These are phyloP conservation scores for Naumovozyma baii DNA, from an alignment of 805 yeast genomes.

Conservation along the genomic window DNA sequence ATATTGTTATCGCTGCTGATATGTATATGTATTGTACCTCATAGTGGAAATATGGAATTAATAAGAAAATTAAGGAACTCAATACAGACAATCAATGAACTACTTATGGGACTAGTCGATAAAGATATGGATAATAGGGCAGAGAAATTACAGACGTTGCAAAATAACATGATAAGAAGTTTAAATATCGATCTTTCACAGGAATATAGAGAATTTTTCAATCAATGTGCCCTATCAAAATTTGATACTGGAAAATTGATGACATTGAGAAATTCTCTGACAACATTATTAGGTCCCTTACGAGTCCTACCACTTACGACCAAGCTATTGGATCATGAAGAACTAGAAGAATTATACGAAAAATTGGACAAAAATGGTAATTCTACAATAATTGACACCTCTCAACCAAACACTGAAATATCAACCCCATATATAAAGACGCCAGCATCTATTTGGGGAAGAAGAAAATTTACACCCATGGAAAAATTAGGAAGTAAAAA, in stretches of 20 bases:
- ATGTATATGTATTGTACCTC: constrained; percentile 33
- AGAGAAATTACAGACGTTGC: constrained; percentile 15
- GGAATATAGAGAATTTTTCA: constrained; percentile 35
- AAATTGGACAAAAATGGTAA: constrained; percentile 1
- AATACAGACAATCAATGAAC: constrained; percentile 15
- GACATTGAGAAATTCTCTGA: constrained; percentile 35
- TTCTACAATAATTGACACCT: constrained; percentile 3
- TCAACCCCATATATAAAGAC: constrained; percentile 22
- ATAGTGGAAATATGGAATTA: constrained; percentile 32
- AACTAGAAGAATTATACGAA: constrained; percentile 12
- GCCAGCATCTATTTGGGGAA: neutral
- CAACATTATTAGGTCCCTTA: constrained; percentile 33
- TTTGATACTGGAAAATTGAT: constrained; percentile 29
- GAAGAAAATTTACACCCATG: neutral
- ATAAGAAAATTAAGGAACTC: constrained; percentile 21
- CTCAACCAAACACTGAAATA: constrained; percentile 13
- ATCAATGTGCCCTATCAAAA: constrained; percentile 32
- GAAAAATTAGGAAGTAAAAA: constrained; percentile 2
- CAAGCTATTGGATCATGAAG: constrained; percentile 15
- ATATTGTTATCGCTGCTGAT: constrained; percentile 30
- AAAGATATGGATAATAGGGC: constrained; percentile 8
- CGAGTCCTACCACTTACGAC: constrained; percentile 32
- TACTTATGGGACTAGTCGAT: constrained; percentile 21
- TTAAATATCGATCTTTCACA: constrained; percentile 32
- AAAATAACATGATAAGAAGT: constrained; percentile 26